Evolutionary conservation across 108 stramenopile species (phyloP).

Genomic region (Skeletonema marinoi): DNA sequence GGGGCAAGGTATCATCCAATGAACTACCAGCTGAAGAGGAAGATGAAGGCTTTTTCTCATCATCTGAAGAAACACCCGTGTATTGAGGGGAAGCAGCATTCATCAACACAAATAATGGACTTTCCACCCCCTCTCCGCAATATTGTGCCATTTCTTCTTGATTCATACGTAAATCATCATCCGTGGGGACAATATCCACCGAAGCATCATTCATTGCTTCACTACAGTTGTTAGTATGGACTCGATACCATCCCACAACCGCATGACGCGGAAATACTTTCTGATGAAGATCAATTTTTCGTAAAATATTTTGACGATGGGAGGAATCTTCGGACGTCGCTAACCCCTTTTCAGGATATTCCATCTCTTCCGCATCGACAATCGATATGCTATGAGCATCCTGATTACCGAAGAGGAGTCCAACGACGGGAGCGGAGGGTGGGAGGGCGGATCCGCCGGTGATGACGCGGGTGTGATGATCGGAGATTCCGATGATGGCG

Average conservation of each 20-base stretch:
- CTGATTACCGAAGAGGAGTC: slow-evolving; percentile 30
- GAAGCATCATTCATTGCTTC: not conserved
- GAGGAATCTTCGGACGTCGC: slow-evolving; percentile 51
- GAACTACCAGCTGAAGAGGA: slow-evolving; percentile 6
- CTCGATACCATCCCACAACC: slow-evolving; percentile 88
- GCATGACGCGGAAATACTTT: slow-evolving; percentile 78
- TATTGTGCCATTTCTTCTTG: slow-evolving; percentile 48
- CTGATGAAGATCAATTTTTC: slow-evolving; percentile 74
- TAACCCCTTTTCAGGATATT: slow-evolving; percentile 31
- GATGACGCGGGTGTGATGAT: slow-evolving; percentile 82
- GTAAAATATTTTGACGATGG: slow-evolving; percentile 39
- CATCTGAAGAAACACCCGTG: not conserved
- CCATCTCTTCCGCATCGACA: slow-evolving; percentile 42
- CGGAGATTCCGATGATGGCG: slow-evolving; percentile 83
- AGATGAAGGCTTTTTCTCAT: not conserved
- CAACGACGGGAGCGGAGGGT: slow-evolving; percentile 62
- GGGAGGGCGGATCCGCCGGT: slow-evolving; percentile 75
- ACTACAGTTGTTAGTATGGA: slow-evolving; percentile 19
- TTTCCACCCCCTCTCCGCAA: slow-evolving; percentile 38
- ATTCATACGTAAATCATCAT: slow-evolving; percentile 59
- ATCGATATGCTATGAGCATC: slow-evolving; percentile 2
- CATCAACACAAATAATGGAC: slow-evolving; percentile 50
- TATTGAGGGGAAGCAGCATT: slow-evolving; percentile 28
- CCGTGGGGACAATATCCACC: slow-evolving; percentile 38
- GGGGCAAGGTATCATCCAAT: slow-evolving; percentile 49